Evolutionary conservation across 2,329 filamentous ascomycete genomes (phyloP).

Genomic region (Rutstroemia sp.): DNA sequence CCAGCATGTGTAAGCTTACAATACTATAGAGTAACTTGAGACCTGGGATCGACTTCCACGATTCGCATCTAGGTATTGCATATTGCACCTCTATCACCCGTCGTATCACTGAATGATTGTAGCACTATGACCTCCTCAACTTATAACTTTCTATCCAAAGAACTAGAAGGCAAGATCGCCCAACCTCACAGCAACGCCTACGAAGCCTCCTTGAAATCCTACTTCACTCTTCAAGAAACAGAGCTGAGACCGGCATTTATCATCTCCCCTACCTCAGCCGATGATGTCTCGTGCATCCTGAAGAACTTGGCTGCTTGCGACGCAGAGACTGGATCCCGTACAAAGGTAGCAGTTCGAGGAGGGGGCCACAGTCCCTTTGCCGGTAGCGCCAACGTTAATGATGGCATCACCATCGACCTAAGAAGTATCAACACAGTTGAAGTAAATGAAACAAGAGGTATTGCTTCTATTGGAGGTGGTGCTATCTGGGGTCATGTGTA

Average conservation of each 20-base stretch:
- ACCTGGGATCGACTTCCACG: no score
- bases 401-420: slow-evolving; percentile 43
- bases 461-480: slow-evolving; percentile 31
- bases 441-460: slow-evolving; percentile 21
- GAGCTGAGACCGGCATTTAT: slow-evolving; percentile 15
- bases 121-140: no score
- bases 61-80: no score
- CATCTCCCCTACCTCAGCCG: slow-evolving; percentile 13
- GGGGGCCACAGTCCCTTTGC: slow-evolving; percentile 26
- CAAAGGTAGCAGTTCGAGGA: slow-evolving; percentile 19
- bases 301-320: slow-evolving; percentile 8
- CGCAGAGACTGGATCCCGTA: neutral
- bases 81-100: no score
- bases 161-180: neutral
- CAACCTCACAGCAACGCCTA: neutral
- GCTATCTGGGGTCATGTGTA: slow-evolving; percentile 29
- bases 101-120: no score
- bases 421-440: slow-evolving; percentile 24
- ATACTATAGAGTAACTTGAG: no score
- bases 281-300: slow-evolving; percentile 16
- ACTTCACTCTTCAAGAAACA: slow-evolving; percentile 13
- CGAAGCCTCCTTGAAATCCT: neutral
- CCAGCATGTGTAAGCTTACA: no score
- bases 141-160: no score
- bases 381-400: slow-evolving; percentile 42